Evolutionary conservation across 1,139 yeast species (phyloP).

Genomic region (Pichia terricola): DNA sequence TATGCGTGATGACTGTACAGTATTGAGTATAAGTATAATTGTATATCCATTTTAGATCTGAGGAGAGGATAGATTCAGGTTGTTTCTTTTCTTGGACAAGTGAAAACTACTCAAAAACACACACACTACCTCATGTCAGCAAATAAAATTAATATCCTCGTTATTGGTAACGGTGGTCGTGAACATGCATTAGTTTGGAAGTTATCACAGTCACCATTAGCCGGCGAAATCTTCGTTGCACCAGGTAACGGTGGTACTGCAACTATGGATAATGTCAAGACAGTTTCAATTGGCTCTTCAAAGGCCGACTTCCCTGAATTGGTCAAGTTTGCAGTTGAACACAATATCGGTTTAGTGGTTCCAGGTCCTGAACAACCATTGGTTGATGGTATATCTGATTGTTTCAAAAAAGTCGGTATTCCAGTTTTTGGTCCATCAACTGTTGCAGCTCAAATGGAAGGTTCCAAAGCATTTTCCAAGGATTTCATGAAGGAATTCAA

Average conservation of each 20-base stretch:
- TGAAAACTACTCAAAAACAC: neutral
- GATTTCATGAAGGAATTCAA: slow-evolving; percentile 85
- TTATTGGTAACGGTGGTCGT: slow-evolving; percentile 97
- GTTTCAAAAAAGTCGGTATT: slow-evolving; percentile 69
- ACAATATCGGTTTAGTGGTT: slow-evolving; percentile 64
- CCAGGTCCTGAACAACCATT: slow-evolving; percentile 99
- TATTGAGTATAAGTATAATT: too few relatives aligned
- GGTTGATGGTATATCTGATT: slow-evolving; percentile 79
- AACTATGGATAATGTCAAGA: slow-evolving; percentile 47
- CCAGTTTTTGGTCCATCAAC: slow-evolving; percentile 95
- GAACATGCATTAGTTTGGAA: slow-evolving; percentile 97
- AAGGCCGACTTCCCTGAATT: slow-evolving; percentile 50
- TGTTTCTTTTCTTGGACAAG: neutral
- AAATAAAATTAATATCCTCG: slow-evolving; percentile 46
- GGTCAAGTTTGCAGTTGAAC: slow-evolving; percentile 59
- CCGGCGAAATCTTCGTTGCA: slow-evolving; percentile 72
- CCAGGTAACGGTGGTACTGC: slow-evolving; percentile 96
- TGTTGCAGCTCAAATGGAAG: slow-evolving; percentile 91
- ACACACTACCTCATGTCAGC: neutral
- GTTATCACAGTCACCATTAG: slow-evolving; percentile 67
- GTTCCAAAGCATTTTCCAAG: slow-evolving; percentile 91
- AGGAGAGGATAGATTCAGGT: neutral
- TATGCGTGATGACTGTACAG: too few relatives aligned
- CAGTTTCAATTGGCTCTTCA: slow-evolving; percentile 58
- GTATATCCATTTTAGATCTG: neutral